Percentiles rank a stretch among this genome's conserved stretches.
Conservation (phyloP, 345 rosid species). For the Eucalyptus victrix region DNA sequence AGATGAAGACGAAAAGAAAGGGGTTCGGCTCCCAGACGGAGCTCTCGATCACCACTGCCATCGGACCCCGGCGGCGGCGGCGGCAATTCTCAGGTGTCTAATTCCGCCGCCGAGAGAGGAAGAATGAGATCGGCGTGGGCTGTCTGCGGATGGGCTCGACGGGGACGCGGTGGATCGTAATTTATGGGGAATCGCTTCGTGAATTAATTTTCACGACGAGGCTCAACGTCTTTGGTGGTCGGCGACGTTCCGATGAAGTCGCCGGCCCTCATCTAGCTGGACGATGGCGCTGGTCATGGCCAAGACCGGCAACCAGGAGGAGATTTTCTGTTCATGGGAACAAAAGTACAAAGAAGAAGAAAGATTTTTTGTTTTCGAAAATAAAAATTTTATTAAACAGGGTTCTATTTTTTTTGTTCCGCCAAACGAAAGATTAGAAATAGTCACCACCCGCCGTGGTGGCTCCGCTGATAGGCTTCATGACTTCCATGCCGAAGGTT, state of each 20-base stretch:
- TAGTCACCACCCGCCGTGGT: too few relatives aligned
- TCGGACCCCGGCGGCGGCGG: background rate
- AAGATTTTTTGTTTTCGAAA: rapidly evolving
- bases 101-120: background rate
- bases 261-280: too few relatives aligned
- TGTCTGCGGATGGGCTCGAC: background rate
- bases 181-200: background rate
- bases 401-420: rapidly evolving
- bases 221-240: too few relatives aligned
- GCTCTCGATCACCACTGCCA: slow-evolving; percentile 68
- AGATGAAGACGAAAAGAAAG: slow-evolving; percentile 37
- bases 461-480: too few relatives aligned
- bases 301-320: too few relatives aligned
- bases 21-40: slow-evolving; percentile 64
- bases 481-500: too few relatives aligned
- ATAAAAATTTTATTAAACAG: rapidly evolving
- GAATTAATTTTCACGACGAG: too few relatives aligned
- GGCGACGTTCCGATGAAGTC: too few relatives aligned
- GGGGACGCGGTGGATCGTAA: background rate
- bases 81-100: background rate
- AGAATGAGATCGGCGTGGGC: background rate
- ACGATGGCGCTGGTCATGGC: too few relatives aligned
- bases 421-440: too few relatives aligned
- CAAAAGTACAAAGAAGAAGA: too few relatives aligned
- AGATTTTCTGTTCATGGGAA: too few relatives aligned